Conservation (phyloP, 1,284 basidiomycete species). For the Phellopilus nigrolimitatus region DNA sequence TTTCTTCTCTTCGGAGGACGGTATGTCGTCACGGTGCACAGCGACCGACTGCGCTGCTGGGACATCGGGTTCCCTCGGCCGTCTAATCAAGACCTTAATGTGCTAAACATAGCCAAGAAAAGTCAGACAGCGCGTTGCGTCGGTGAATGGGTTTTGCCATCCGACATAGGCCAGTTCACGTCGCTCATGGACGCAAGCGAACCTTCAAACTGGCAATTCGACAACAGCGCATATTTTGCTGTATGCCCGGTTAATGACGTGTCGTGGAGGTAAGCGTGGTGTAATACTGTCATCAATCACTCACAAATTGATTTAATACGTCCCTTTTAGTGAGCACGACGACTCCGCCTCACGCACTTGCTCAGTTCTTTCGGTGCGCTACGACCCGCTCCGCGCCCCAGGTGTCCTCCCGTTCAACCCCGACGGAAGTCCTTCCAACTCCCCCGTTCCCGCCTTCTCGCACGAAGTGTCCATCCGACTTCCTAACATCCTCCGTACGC, state of each 20-base stretch:
- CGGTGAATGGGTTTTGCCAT: constrained; percentile 6
- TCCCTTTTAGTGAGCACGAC: neutral
- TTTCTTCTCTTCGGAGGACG: constrained; percentile 17
- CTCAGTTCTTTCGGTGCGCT: constrained; percentile 4
- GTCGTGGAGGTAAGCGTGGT: neutral
- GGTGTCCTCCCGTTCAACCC: neutral
- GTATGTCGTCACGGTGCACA: constrained; percentile 5
- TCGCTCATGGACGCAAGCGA: neutral
- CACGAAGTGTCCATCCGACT: neutral
- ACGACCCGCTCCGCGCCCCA: constrained; percentile 1
- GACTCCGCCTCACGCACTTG: neutral
- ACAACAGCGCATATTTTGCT: neutral
- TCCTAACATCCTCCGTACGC: neutral
- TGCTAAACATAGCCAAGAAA: neutral
- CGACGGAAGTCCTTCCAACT: constrained; percentile 3
- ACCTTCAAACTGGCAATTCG: neutral
- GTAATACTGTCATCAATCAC: no score
- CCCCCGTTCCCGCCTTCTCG: constrained; percentile 6
- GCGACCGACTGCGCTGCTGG: constrained; percentile 11
- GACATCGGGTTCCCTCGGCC: constrained; percentile 13
- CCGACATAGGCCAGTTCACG: neutral
- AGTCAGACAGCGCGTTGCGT: neutral
- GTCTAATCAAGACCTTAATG: neutral
- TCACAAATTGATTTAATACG: neutral
- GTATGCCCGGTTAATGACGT: neutral